Percentiles rank a stretch among this genome's conserved stretches.
Conservation (phyloP, 768 basidiomycete genomes). For the Amanita exitialis region DNA sequence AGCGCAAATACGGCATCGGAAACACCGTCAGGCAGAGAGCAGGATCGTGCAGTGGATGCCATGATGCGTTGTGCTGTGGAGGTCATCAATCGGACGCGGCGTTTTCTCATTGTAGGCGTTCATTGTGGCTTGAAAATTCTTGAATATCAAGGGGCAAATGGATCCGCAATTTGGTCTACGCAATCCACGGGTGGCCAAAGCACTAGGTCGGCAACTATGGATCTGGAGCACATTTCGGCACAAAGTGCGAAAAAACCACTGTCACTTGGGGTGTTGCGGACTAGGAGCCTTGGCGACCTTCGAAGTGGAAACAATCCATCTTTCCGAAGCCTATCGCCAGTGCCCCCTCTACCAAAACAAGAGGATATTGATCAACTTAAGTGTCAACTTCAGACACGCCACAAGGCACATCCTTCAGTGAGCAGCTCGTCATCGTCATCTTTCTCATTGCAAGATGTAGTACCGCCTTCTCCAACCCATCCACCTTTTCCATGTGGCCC, state of each 20-base stretch:
- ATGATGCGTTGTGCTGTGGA: slow-evolving; percentile 79
- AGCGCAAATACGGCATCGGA: slow-evolving; percentile 65
- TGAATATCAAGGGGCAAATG: slow-evolving; percentile 28
- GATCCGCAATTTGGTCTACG: slow-evolving; percentile 18
- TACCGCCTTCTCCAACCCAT: slow-evolving; percentile 24
- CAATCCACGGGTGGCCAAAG: slow-evolving; percentile 10
- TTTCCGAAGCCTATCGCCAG: slow-evolving; percentile 11
- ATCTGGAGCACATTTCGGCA: slow-evolving; percentile 23
- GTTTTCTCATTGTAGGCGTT: slow-evolving; percentile 68
- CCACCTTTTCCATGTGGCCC: slow-evolving; percentile 68
- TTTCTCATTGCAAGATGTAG: slow-evolving; percentile 52
- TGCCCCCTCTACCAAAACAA: slow-evolving; percentile 20
- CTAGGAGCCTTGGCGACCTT: slow-evolving; percentile 44
- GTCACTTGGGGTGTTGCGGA: slow-evolving; percentile 13
- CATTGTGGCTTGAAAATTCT: slow-evolving; percentile 69
- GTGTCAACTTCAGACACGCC: slow-evolving; percentile 15
- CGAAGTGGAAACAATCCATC: slow-evolving; percentile 13
- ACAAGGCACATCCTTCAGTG: slow-evolving; percentile 36
- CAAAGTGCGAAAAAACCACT: slow-evolving; percentile 15
- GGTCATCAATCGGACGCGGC: slow-evolving; percentile 71
- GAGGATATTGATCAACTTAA: slow-evolving; percentile 9
- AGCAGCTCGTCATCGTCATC: slow-evolving; percentile 68
- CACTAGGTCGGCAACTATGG: neutral
- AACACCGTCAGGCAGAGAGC: slow-evolving; percentile 33
- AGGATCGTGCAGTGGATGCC: slow-evolving; percentile 49